Conservation (phyloP, 208 protist genomes). For the Crithidia brevicula region DNA sequence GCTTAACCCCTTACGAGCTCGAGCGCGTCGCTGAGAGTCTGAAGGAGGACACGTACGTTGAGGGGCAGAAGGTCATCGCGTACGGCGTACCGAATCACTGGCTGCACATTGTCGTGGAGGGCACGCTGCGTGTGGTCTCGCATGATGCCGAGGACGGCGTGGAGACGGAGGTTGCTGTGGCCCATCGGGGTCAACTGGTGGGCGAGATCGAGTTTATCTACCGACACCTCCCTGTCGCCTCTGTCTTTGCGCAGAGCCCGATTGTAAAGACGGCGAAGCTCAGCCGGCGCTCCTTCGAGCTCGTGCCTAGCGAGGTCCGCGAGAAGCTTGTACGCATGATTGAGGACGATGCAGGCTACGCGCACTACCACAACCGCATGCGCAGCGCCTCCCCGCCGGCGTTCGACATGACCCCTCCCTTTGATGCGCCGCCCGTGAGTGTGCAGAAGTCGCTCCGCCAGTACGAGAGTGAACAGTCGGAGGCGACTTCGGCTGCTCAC, state of each 20-base stretch:
- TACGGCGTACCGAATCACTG: conserved; percentile 61
- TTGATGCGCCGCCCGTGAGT: conserved; percentile 46
- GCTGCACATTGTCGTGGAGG: conserved; percentile 78
- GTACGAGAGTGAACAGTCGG: conserved; percentile 24
- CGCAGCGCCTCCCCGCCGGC: conserved; percentile 34
- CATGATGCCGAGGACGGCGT: conserved; percentile 30
- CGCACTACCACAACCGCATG: conserved; percentile 52
- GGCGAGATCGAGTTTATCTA: conserved; percentile 82
- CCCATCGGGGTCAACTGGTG: conserved; percentile 49
- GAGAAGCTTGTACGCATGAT: conserved; percentile 41
- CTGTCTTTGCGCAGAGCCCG: conserved; percentile 47
- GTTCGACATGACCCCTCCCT: conserved; percentile 43
- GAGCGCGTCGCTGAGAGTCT: conserved; percentile 55
- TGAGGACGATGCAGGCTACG: conserved; percentile 50
- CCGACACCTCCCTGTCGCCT: conserved; percentile 67
- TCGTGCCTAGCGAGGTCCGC: conserved; percentile 37
- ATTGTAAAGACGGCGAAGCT: conserved; percentile 70
- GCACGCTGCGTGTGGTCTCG: conserved; percentile 52
- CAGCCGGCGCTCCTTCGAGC: conserved; percentile 74
- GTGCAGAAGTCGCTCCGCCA: conserved; percentile 25
- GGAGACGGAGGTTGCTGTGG: conserved; percentile 40
- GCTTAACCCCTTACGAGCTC: conserved; percentile 41
- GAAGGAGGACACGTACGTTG: conserved; percentile 50
- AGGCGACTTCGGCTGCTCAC: not conserved
- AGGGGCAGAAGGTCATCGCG: conserved; percentile 62